A percentile compares a stretch with the other conserved stretches of the same genome.
Evolutionary conservation across 331 rosid genomes (phyloP).

Genomic region (Quercus tomentella): DNA sequence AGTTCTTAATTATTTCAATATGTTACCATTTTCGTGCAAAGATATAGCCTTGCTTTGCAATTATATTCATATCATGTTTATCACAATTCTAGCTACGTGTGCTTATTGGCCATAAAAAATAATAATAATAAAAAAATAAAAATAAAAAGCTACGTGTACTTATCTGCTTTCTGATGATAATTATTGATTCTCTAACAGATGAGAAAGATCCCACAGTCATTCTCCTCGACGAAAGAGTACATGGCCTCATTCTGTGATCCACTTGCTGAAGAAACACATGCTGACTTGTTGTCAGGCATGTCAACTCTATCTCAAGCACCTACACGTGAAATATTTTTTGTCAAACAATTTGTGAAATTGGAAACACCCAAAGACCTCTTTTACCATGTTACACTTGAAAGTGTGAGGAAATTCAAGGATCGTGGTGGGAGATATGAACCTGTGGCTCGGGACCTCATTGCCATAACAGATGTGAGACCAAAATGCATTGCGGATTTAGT

Average conservation of each 20-base stretch:
- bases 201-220: constrained; percentile 33
- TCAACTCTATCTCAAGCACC: constrained; percentile 24
- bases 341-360: background rate
- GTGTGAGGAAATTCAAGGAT: background rate
- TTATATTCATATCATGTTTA: background rate
- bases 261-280: constrained; percentile 53
- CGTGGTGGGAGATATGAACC: constrained; percentile 23
- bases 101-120: too few species aligned
- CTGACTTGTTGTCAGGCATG: constrained; percentile 37
- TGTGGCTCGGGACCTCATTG: constrained; percentile 31
- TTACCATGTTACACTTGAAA: constrained; percentile 14
- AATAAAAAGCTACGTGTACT: too few species aligned
- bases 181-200: constrained; percentile 22
- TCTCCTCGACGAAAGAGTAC: constrained; percentile 23
- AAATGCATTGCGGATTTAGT: constrained; percentile 24
- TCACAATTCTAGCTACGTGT: too few species aligned
- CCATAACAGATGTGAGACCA: constrained; percentile 28
- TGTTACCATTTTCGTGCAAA: background rate
- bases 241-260: constrained; percentile 34
- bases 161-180: too few species aligned
- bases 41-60: background rate
- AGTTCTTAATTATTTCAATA: background rate
- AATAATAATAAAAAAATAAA: too few species aligned
- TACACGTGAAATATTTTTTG: constrained; percentile 16
- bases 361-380: constrained; percentile 6